Evolutionary conservation across 2,329 filamentous ascomycete species (phyloP).

Genomic region (Teratosphaeria epicoccoides): DNA sequence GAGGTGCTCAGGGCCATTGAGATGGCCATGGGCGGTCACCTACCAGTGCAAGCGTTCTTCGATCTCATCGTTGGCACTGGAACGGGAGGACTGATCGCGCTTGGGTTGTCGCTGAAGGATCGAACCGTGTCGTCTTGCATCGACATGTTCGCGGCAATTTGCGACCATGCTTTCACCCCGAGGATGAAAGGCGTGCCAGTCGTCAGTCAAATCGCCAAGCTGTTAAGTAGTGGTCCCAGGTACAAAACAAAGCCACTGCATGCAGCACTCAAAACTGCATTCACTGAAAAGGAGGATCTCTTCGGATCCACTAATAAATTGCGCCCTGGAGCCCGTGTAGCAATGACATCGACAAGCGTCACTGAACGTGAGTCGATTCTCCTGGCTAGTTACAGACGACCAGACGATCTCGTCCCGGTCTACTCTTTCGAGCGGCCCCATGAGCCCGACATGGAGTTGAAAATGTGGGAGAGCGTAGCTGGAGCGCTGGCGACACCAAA

Average conservation of each 20-base stretch:
- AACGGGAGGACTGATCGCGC: constrained; percentile 36
- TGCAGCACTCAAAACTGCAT: constrained; percentile 30
- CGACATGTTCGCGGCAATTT: constrained; percentile 29
- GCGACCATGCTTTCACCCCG: constrained; percentile 33
- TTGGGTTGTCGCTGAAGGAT: constrained; percentile 31
- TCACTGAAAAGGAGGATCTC: constrained; percentile 24
- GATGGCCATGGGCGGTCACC: constrained; percentile 26
- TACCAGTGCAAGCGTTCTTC: constrained; percentile 38
- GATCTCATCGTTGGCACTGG: constrained; percentile 40
- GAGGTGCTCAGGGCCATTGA: constrained; percentile 35
- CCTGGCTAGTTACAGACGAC: constrained; percentile 37
- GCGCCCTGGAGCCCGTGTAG: constrained; percentile 27
- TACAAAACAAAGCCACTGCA: constrained; percentile 27
- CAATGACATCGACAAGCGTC: constrained; percentile 33
- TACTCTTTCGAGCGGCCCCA: constrained; percentile 34
- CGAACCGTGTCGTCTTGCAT: constrained; percentile 32
- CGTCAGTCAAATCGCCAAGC: constrained; percentile 22
- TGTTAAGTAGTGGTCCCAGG: constrained; percentile 19
- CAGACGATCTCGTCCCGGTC: constrained; percentile 16
- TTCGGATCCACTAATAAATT: constrained; percentile 17
- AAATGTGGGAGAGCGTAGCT: constrained; percentile 43
- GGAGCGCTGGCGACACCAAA: constrained; percentile 41
- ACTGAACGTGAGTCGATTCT: constrained; percentile 32
- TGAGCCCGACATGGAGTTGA: constrained; percentile 30
- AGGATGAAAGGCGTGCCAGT: constrained; percentile 28